Base-by-base conservation (phyloP, 2,329 filamentous ascomycete species). In the Neofusicoccum umdonicola region DNA sequence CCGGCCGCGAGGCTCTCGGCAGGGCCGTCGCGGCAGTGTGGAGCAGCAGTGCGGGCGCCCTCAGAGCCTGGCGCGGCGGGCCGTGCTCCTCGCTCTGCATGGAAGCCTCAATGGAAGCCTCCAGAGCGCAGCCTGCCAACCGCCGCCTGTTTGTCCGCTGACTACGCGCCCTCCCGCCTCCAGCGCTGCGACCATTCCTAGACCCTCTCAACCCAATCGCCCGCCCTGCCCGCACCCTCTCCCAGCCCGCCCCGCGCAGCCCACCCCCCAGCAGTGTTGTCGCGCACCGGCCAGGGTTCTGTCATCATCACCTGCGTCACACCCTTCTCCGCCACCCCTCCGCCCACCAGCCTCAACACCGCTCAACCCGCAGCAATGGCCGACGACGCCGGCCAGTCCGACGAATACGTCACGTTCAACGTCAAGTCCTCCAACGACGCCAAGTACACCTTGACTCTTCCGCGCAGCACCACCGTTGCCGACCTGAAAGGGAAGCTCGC, bases 351-450 rank as follows among this genome's bases (percentile, higher is more conserved):
- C 62, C 51, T 34, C 62, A 48, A 48, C 52, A 41, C 62, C 52
- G 44, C 45, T 54, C 17, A 57, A 65, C 67, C 65, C 31, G 42
- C 65, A 73, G 68, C 65, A 73, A 91, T 91, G 88, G 85, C 89
- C 75, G 89, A 91, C 77, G 86, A 85, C 74, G 77, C 81, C 71
- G 77, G 83, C 69, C 76, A 81, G n/a, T 77, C 82, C 64, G 91
- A 93, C 74, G 81, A 88, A 73, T 88, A 93, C 72, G 82, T 99
- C 81, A 96, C 91, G 77, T 98, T 99, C 87, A 95, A 93, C 81
- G 89, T 99, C 80, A 99, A 98, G 83, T 91, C 92, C n/a, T 93
- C 92, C n/a, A 90, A 89, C 71, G 93, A 97, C 75, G 88, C 87
- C 76, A 92, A 90, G 78, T 93, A 92, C 75, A 88, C 86, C 61